Percentiles rank a stretch among this genome's conserved stretches.
phyloP scores from a whole-genome alignment of 2,329 filamentous ascomycete genomes.

The Aspergillus vadensis region DNA sequence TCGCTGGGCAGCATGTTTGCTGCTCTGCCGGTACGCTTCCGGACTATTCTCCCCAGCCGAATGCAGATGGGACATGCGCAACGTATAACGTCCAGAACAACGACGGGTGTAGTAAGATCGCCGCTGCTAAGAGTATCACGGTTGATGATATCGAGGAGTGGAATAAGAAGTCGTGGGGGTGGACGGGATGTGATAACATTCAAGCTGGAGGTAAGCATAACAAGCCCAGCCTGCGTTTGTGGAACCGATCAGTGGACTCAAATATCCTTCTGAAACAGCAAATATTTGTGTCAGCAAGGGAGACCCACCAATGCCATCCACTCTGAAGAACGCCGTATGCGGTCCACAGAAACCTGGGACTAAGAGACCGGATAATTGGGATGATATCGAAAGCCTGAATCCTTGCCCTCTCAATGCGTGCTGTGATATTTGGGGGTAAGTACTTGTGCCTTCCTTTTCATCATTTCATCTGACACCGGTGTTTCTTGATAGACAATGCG shows the following conservation, averaged over 20 bases:
- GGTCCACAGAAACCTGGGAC: constrained; percentile 48
- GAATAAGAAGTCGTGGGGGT: constrained; percentile 52
- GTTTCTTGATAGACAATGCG: constrained; percentile 38
- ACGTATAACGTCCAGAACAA: constrained; percentile 24
- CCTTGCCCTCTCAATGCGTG: constrained; percentile 50
- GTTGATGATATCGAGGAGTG: constrained; percentile 23
- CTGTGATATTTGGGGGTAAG: constrained; percentile 46
- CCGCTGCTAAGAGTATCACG: constrained; percentile 31
- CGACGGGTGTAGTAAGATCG: constrained; percentile 24
- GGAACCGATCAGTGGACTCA: too few relatives aligned
- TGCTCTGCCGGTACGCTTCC: constrained; percentile 17
- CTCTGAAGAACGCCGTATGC: constrained; percentile 44
- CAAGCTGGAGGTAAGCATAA: neutral
- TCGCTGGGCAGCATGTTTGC: constrained; percentile 15
- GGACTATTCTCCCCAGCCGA: constrained; percentile 35
- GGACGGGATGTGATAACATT: constrained; percentile 44
- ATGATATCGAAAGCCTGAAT: constrained; percentile 38
- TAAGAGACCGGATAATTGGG: constrained; percentile 29
- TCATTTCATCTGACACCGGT: too few relatives aligned
- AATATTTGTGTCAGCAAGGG: constrained; percentile 48
- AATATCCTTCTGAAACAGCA: constrained; percentile 14
- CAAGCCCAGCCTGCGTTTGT: too few relatives aligned
- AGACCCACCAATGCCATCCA: constrained; percentile 44
- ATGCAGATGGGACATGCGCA: constrained; percentile 42
- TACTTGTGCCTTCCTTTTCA: too few relatives aligned